A percentile compares a stretch with the other conserved stretches of the same genome.
Conservation (phyloP, 2,329 filamentous ascomycete species). For the Fusarium staphyleae region DNA sequence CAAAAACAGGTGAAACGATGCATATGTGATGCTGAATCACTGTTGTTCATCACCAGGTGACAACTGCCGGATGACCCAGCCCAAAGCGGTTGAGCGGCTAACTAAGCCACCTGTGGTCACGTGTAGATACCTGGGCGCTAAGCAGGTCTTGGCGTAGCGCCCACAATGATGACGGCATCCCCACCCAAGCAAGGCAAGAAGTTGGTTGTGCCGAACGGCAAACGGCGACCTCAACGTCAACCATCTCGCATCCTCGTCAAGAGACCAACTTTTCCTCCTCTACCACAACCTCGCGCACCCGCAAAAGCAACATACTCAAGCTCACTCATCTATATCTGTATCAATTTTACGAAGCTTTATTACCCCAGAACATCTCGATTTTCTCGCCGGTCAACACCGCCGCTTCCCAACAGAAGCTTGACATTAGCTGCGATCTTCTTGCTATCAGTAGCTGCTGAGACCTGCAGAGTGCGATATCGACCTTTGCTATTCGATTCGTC, state of each 20-base stretch:
- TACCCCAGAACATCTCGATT: conserved; percentile 1
- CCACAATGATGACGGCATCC: conserved; percentile 42
- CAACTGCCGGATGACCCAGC: conserved; percentile 10
- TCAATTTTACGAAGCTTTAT: background rate
- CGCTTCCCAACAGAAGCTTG: conserved; percentile 10
- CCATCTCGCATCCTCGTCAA: conserved; percentile 8
- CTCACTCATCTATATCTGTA: background rate
- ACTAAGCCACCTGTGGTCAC: conserved; percentile 27
- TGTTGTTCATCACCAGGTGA: conserved; percentile 19
- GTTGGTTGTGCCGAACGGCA: conserved; percentile 29
- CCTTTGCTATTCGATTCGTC: background rate
- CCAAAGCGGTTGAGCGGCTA: conserved; percentile 15
- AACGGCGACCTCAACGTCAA: conserved; percentile 34
- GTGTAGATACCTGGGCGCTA: conserved; percentile 30
- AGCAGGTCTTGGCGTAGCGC: conserved; percentile 29
- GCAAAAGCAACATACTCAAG: background rate
- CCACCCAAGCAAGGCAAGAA: conserved; percentile 38
- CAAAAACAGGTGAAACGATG: background rate
- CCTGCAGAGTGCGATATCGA: background rate
- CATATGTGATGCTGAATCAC: conserved; percentile 10
- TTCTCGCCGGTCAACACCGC: conserved; percentile 12
- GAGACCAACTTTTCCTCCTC: conserved; percentile 18
- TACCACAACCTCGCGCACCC: conserved; percentile 5
- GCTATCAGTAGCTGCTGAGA: conserved; percentile 8
- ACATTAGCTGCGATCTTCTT: conserved; percentile 1